These are phyloP conservation scores for Calvatia gigantea DNA, from an alignment of 768 basidiomycete species.

Conservation along the genomic window DNA sequence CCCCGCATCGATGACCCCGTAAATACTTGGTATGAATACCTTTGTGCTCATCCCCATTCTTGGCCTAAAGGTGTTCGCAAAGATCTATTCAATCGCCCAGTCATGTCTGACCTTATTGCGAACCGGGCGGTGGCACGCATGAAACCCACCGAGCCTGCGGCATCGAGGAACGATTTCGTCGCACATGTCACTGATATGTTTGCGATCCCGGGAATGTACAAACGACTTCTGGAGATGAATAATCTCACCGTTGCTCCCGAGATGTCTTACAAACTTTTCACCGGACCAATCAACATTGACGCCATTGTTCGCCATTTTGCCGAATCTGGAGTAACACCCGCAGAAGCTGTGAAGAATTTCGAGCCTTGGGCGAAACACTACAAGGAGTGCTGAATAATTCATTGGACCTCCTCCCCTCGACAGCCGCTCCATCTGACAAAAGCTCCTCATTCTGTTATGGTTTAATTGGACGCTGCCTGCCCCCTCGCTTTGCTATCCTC, in stretches of 20 bases:
- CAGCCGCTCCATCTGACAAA: too few relatives aligned
- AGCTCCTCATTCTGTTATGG: too few relatives aligned
- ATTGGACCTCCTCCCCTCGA: background rate
- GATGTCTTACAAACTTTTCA: constrained; percentile 27
- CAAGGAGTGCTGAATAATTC: constrained; percentile 5
- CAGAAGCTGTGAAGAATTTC: constrained; percentile 18
- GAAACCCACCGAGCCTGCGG: constrained; percentile 25
- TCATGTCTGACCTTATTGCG: constrained; percentile 40
- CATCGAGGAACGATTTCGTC: constrained; percentile 20
- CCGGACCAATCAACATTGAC: constrained; percentile 29
- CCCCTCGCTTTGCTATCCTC: background rate
- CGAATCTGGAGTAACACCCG: constrained; percentile 33
- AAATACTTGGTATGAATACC: constrained; percentile 43
- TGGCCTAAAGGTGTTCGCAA: constrained; percentile 47
- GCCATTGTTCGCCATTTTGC: constrained; percentile 40
- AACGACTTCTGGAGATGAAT: constrained; percentile 30
- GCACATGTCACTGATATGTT: constrained; percentile 36
- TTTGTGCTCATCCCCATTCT: constrained; percentile 38
- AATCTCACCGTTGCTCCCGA: constrained; percentile 31
- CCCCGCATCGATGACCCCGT: constrained; percentile 45
- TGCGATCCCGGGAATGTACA: constrained; percentile 36
- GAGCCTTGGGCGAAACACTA: constrained; percentile 23
- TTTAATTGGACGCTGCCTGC: background rate
- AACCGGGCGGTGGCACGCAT: constrained; percentile 48
- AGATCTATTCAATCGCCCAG: constrained; percentile 32